A percentile compares a stretch with the other conserved stretches of the same genome.
Conservation (phyloP, 148 eudicot genomes). For the Rhododendron simsii region DNA sequence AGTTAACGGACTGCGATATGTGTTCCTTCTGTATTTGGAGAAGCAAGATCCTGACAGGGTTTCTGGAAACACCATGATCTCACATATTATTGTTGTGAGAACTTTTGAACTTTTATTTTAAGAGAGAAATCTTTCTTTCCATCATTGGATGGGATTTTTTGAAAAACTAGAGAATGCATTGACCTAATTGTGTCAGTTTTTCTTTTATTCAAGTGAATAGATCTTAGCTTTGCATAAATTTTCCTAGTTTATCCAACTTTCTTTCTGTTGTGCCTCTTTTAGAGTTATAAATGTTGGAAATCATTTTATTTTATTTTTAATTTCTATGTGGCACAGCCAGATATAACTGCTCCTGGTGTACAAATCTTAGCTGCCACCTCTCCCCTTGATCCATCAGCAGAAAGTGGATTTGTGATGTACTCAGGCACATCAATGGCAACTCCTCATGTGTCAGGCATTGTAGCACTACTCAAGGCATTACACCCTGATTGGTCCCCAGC, state of each 20-base stretch:
- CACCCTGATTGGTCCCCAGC: conserved; percentile 28
- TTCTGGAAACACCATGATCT: not conserved
- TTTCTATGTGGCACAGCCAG: conserved; percentile 16
- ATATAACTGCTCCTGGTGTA: conserved; percentile 28
- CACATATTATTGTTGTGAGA: not conserved
- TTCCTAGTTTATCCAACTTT: too few species aligned
- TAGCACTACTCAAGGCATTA: conserved; percentile 19
- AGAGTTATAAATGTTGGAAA: not conserved
- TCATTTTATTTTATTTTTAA: too few species aligned
- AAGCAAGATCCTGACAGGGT: not conserved
- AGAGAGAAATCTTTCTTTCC: not conserved
- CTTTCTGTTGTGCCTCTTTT: not conserved
- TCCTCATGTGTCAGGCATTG: conserved; percentile 28
- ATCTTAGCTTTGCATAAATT: not conserved
- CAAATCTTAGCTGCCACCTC: conserved; percentile 16
- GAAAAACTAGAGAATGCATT: not conserved
- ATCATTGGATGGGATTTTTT: not conserved
- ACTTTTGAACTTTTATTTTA: not conserved
- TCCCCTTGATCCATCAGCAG: not conserved
- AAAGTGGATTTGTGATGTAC: not conserved
- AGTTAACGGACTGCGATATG: not conserved
- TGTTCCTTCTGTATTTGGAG: not conserved
- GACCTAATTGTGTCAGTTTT: not conserved
- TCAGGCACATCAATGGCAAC: conserved; percentile 32
- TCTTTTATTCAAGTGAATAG: not conserved